Conservation (phyloP, 768 basidiomycete species). For the Naganishia vaughanmartiniae region DNA sequence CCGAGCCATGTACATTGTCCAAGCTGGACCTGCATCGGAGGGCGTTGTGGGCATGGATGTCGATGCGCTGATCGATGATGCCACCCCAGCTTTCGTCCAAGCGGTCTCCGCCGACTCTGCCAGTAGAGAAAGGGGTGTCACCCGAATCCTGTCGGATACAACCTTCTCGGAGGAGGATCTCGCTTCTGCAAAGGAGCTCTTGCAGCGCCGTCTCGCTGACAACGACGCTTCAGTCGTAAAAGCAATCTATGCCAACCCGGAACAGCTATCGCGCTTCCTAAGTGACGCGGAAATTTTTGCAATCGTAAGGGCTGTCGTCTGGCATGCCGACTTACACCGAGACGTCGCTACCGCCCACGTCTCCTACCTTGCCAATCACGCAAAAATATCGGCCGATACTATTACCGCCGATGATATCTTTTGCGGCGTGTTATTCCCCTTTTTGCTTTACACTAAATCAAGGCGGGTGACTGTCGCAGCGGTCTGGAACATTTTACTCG, state of each 20-base stretch:
- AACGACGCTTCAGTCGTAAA: constrained; percentile 63
- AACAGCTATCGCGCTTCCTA: constrained; percentile 52
- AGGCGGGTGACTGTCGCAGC: constrained; percentile 64
- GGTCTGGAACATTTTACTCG: constrained; percentile 62
- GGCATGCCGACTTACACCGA: constrained; percentile 48
- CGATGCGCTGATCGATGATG: constrained; percentile 29
- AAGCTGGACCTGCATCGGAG: constrained; percentile 23
- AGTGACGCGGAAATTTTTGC: constrained; percentile 30
- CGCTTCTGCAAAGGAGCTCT: constrained; percentile 59
- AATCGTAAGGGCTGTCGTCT: constrained; percentile 13
- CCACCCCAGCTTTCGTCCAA: constrained; percentile 28
- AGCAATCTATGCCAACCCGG: constrained; percentile 63
- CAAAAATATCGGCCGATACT: constrained; percentile 51
- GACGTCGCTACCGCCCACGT: constrained; percentile 57
- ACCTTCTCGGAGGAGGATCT: constrained; percentile 44
- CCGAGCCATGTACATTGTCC: constrained; percentile 17
- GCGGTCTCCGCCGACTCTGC: constrained; percentile 28
- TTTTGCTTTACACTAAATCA: constrained; percentile 70
- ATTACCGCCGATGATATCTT: constrained; percentile 46
- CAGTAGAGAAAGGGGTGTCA: constrained; percentile 24
- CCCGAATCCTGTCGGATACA: constrained; percentile 37
- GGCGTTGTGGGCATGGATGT: constrained; percentile 19
- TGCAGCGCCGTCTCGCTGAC: constrained; percentile 71
- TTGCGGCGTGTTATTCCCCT: constrained; percentile 64
- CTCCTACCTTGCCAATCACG: constrained; percentile 56